phyloP scores from a whole-genome alignment of 2,329 filamentous ascomycete species.

The Aspergillus tamarii region DNA sequence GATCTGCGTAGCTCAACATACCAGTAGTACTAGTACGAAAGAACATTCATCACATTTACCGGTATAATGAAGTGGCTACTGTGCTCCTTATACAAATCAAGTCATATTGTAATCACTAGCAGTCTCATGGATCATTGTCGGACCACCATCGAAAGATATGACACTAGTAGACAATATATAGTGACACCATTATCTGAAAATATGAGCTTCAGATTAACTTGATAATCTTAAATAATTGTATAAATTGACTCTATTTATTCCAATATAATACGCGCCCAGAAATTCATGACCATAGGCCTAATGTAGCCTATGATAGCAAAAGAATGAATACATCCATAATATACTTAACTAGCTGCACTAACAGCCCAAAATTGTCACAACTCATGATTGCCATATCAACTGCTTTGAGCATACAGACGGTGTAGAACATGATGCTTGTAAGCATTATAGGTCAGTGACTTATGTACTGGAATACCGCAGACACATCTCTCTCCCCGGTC shows the following conservation, averaged over 20 bases:
- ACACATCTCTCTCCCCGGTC: constrained; percentile 75
- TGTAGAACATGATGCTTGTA: constrained; percentile 6
- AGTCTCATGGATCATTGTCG: no score
- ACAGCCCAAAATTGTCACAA: not conserved
- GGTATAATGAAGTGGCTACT: not conserved
- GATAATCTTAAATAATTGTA: not conserved
- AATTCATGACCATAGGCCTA: not conserved
- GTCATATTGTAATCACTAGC: no score
- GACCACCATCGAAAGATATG: not conserved
- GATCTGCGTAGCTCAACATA: not conserved
- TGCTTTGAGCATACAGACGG: not conserved
- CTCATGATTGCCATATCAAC: not conserved
- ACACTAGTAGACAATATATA: not conserved
- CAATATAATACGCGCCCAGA: not conserved
- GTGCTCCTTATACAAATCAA: not conserved
- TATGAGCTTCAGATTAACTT: not conserved
- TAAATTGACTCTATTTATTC: not conserved
- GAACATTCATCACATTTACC: not conserved
- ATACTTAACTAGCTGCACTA: no score
- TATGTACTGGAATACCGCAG: constrained; percentile 97
- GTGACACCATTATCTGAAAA: not conserved
- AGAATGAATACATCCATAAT: not conserved
- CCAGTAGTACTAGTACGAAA: no score
- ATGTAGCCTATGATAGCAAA: not conserved
- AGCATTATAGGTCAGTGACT: constrained; percentile 64